Base-by-base conservation (phyloP, 225 moss, liverwort and hornwort genomes). In the Physcomitrium patens region DNA sequence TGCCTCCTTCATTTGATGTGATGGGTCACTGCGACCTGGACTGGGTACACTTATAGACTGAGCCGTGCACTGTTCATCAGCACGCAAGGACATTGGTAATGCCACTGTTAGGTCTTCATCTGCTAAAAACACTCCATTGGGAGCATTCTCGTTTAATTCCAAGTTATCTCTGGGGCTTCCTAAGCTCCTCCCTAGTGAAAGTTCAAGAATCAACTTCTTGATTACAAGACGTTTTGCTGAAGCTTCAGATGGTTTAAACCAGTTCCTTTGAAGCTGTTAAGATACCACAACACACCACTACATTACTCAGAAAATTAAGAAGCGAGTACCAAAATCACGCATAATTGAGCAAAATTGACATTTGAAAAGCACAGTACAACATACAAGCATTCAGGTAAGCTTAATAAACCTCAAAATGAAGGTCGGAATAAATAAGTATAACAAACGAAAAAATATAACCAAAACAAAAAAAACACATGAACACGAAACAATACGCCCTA, bases 211-310 rank as follows among this genome's bases (percentile, higher is more conserved):
- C 47, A 89, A 79, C 43, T 76, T 86, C 76, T 68, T 75, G 37
- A 89, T 89, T 51, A 83, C 70, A 65, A 69, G 76, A 48, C 88
- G 88, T 67, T 89, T 89, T 63, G 80, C 85, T 64, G 88, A 89
- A 23, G 88, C 88, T 67, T 89, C 85, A 23, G 71, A 81, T 74
- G 88, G 81, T 68, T 79, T 81, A 15, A 89, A 89, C 88, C 88
- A 89, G 62, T 76, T 78, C 70, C 83, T 81, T 67, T 75, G 80
- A 70, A 89, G 85, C 88, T 88, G 82, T 51, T 60, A 12, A 45
- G 28, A 46, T 72, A 79, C 51, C 74, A 20, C 74, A 77, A 12
- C 80, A 78, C 67, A 74, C 10, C 44, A 67, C 24, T 7, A 74
- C 23, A 58, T 84, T 60, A 78, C 12, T 76, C 15, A 37, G 63